phyloP scores from a whole-genome alignment of 306 rosid genomes.

The Senna tora region DNA sequence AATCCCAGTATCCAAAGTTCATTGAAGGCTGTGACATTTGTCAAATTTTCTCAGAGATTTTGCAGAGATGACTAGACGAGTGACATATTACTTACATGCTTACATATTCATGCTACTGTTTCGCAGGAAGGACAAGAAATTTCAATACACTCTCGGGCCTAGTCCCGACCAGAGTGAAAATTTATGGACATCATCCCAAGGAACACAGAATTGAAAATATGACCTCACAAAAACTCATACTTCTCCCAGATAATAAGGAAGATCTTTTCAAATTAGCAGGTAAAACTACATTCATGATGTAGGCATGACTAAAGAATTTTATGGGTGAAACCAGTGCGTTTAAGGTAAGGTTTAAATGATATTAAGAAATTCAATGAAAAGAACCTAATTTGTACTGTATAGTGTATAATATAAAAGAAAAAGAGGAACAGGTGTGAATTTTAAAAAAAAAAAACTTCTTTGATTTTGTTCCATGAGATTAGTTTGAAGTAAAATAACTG shows the following conservation, averaged over 20 bases:
- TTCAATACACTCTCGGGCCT: constrained; percentile 41
- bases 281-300: constrained; percentile 43
- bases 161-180: constrained; percentile 58
- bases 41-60: background rate
- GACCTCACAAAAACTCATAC: constrained; percentile 57
- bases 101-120: constrained; percentile 28
- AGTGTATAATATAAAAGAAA: background rate
- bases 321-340: background rate
- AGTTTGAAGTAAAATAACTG: constrained; percentile 2
- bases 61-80: constrained; percentile 28
- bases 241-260: constrained; percentile 74
- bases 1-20: background rate
- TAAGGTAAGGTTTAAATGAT: background rate
- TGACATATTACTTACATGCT: constrained; percentile 20
- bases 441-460: background rate
- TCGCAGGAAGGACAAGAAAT: constrained; percentile 48
- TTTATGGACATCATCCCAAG: constrained; percentile 70
- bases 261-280: constrained; percentile 74
- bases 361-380: background rate
- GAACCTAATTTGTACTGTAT: background rate
- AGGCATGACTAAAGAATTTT: constrained; percentile 31
- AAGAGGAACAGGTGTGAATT: background rate
- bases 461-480: background rate
- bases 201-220: constrained; percentile 52
- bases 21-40: constrained; percentile 2